phyloP scores from a whole-genome alignment of 2,329 filamentous ascomycete genomes.

The Tolypocladium ovalisporum region DNA sequence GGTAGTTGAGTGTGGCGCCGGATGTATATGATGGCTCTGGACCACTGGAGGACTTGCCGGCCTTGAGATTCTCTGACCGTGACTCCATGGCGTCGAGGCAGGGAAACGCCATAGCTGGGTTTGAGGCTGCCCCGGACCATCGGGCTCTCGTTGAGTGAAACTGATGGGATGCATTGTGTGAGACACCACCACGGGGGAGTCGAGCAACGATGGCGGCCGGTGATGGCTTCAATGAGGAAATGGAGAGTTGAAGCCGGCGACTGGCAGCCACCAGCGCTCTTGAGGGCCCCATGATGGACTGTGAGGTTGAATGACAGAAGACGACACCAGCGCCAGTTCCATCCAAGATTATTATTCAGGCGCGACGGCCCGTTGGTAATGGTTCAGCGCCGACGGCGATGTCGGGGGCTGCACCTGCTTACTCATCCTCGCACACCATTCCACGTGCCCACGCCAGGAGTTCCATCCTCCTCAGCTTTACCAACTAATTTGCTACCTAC shows the following conservation, averaged over 20 bases:
- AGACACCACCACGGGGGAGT: not conserved
- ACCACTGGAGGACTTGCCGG: constrained; percentile 54
- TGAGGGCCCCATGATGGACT: constrained; percentile 5
- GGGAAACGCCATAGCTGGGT: constrained; percentile 80
- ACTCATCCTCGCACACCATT: constrained; percentile 12
- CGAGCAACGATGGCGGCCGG: not conserved
- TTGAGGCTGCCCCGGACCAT: constrained; percentile 26
- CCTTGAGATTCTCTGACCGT: constrained; percentile 62
- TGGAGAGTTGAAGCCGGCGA: constrained; percentile 3
- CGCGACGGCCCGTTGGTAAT: not conserved
- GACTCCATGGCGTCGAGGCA: constrained; percentile 79
- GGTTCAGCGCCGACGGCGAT: not conserved
- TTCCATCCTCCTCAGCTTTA: not conserved
- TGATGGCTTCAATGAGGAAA: not conserved
- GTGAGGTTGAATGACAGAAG: not conserved
- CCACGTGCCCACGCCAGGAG: constrained; percentile 8
- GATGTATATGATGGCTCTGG: constrained; percentile 92
- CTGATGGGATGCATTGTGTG: not conserved
- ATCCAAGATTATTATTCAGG: not conserved
- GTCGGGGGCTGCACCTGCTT: constrained; percentile 3
- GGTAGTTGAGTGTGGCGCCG: constrained; percentile 70
- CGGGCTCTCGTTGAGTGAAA: not conserved
- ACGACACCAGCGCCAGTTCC: not conserved
- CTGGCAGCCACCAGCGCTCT: constrained; percentile 4
- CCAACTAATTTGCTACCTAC: too few relatives aligned